A percentile compares a stretch with the other conserved stretches of the same genome.
Conservation (phyloP, 2,329 filamentous ascomycete species). For the Seiridium cupressi region DNA sequence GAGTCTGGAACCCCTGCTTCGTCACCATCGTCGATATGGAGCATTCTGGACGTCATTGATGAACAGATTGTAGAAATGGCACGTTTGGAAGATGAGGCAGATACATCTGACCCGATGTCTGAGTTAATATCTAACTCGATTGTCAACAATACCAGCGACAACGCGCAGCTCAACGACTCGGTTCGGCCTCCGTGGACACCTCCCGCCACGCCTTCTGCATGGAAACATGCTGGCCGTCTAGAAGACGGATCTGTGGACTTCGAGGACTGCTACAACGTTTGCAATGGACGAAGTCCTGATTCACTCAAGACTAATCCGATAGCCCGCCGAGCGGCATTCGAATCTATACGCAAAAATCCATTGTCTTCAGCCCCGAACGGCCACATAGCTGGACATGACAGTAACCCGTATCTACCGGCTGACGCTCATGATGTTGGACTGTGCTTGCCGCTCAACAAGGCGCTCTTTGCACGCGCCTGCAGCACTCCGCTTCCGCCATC, state of each 20-base stretch:
- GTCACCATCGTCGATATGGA: slow-evolving; percentile 6
- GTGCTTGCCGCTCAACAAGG: neutral
- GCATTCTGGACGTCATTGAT: slow-evolving; percentile 9
- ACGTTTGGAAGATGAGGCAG: slow-evolving; percentile 7
- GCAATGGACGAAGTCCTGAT: neutral
- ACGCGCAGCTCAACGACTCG: neutral
- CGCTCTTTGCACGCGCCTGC: slow-evolving; percentile 10
- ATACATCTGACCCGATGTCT: too few relatives aligned
- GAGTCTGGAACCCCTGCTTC: slow-evolving; percentile 3
- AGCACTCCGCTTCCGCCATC: slow-evolving; percentile 16
- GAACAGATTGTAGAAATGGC: slow-evolving; percentile 8
- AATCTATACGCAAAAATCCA: too few relatives aligned
- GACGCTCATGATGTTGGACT: too few relatives aligned
- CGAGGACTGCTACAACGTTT: neutral
- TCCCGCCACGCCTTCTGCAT: slow-evolving; percentile 16
- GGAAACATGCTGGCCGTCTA: neutral
- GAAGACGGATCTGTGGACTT: neutral
- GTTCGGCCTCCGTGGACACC: slow-evolving; percentile 19
- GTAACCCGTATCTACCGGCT: too few relatives aligned
- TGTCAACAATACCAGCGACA: neutral
- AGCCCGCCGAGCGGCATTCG: neutral
- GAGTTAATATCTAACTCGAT: too few relatives aligned
- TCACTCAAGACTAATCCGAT: neutral
- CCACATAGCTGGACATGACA: too few relatives aligned
- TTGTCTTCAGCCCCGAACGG: neutral